A percentile compares a stretch with the other conserved stretches of the same genome.
phyloP scores from a whole-genome alignment of 2,329 filamentous ascomycete genomes.

The Calonectria multiphialidica region DNA sequence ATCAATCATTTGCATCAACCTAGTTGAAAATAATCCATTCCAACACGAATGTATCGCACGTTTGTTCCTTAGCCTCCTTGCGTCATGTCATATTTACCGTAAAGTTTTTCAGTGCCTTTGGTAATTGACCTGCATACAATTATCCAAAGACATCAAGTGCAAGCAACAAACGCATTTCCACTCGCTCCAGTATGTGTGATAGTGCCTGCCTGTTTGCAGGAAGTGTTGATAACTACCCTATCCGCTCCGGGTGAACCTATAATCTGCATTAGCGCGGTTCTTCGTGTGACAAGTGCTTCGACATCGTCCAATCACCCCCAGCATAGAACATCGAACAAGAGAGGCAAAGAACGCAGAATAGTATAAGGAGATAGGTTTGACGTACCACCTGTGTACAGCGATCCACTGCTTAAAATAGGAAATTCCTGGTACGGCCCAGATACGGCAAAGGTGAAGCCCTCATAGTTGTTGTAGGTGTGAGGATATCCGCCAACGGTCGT shows the following conservation, averaged over 20 bases:
- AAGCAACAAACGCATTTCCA: neutral
- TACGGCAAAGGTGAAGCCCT: neutral
- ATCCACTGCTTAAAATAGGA: neutral
- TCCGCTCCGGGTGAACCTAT: neutral
- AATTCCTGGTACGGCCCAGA: neutral
- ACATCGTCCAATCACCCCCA: no score
- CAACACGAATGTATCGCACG: no score
- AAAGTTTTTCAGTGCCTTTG: neutral
- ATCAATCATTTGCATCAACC: no score
- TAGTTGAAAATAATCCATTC: no score
- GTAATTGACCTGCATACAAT: neutral
- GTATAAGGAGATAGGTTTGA: neutral
- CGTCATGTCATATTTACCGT: no score
- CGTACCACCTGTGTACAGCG: neutral
- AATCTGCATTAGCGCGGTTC: neutral
- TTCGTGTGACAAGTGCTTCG: no score
- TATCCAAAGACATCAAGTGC: neutral
- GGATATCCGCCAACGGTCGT: neutral
- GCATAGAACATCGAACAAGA: no score
- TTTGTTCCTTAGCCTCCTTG: no score
- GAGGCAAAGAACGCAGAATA: neutral
- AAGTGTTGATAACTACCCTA: neutral
- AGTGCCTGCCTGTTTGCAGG: neutral
- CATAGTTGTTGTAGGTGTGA: neutral
- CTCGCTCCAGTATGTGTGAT: neutral